Base-by-base conservation (phyloP, 2,329 filamentous ascomycete species). In the Colletotrichum chlorophyti region DNA sequence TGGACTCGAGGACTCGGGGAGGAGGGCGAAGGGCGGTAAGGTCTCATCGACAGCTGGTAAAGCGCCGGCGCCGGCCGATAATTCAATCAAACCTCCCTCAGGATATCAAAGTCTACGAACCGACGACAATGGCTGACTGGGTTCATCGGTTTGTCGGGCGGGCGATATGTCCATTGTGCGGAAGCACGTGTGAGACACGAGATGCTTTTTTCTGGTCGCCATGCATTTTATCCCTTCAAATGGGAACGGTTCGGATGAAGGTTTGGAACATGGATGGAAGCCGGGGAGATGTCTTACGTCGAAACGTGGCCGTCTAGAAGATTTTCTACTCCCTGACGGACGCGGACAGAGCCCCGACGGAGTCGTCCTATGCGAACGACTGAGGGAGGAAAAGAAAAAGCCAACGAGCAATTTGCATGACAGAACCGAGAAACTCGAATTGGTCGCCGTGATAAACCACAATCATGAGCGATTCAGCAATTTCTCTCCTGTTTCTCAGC, bases 391-490 rank as follows among this genome's bases (percentile, higher is more conserved):
- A 11, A 10, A 38, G 26, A 27, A 41, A 32, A 38, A 27, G 14
- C 31, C n/a, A n/a, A 38, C 3, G 19, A 12, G n/a, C 31, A 23
- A 43, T 26, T 5, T 15, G 43, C 55, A 45, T 45, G 55, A 37
- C 31, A 55, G 51, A 37, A 55, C 45, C 57, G 43, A 32, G 15
- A 14, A 21, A 6, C 21, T 48, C 21, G 21, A 9, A 47, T 15
- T 35, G 37, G 27, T n/a, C 8, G 46, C 24, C 21, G 34, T 34
- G 15, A 40, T 46, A 42, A 41, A 55, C 40, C 53, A 32, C 51
- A 34, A 38, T 40, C 29, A 55, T 40, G 49, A 38, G 45, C 55
- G 31, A 59, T 17, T 34, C 42, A 32, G 32, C 45, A n/a, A 23
- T 29, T 42, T 37, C 24, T 29, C 15, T 43, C 46, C 15, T 21